Evolutionary conservation across 805 yeast genomes (phyloP), one percentile per base, ranked within the genome.

Genomic region (Starmera dryadoides): DNA sequence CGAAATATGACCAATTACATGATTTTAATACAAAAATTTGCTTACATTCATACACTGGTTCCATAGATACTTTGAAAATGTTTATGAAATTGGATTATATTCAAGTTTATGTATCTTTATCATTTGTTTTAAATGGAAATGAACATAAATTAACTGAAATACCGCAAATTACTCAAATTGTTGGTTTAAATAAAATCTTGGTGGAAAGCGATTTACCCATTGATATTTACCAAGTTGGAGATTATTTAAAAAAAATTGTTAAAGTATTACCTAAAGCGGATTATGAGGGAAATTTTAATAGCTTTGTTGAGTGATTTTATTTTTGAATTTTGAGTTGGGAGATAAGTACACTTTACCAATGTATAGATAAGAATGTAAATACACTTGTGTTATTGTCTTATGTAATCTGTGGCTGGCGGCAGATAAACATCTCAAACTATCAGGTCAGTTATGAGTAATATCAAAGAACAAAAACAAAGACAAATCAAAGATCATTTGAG

Each of bases 1-100:
- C 4, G 28, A 25, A 25, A n/a, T 20, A 50, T 30, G 30, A 40
- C 17, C 18, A 30, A 9, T 15, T 9, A 4, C 11, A 30, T 30
- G 10, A 40, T 26, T 46, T 48, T 2, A 55, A 58, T 10, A 58
- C 71, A 3, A 55, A 64, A 3, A 59, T 88, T 2, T 76, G 86
- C 30, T 66, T 93, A 19, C 98, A 91, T 55, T 86, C 96, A 0
- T 93, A 79, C 57, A 77, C 87, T 7, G 98, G 98, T 1, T 81
- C 95, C 2, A 45, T 68, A 0, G 96, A 87, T 33, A 86, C 79
- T 42, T 12, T 25, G 28, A 25, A 25, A 10, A 8, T 25, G 28
- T 25, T 25, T 25, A 5, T 12, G 10, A 25, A 12, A 12, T 12
- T 25, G 28, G 10, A 25, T 4, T 4, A 8, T 4, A 5, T 25